phyloP scores from a whole-genome alignment of 306 rosid genomes.

The Pyrus communis region DNA sequence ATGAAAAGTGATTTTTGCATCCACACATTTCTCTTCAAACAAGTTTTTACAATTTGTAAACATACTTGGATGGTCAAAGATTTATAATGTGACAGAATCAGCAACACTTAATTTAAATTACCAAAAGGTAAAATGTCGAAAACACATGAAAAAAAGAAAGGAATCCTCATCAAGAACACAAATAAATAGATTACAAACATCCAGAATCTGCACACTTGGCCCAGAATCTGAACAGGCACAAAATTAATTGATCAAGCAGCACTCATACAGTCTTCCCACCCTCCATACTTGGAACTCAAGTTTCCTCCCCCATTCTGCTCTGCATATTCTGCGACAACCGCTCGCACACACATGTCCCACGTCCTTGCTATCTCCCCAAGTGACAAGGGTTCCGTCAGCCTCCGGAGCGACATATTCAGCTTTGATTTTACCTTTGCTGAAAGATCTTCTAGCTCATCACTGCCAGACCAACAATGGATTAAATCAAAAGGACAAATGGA shows the following conservation, averaged over 20 bases:
- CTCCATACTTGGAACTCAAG: slow-evolving; percentile 40
- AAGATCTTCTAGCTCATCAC: slow-evolving; percentile 68
- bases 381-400: slow-evolving; percentile 25
- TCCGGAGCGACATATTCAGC: slow-evolving; percentile 58
- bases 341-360: slow-evolving; percentile 44
- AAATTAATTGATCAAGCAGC: neutral
- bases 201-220: neutral
- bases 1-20: too few species aligned
- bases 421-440: slow-evolving; percentile 58
- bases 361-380: slow-evolving; percentile 26
- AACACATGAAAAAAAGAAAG: too few species aligned
- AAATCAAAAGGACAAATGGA: neutral
- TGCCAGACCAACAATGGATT: slow-evolving; percentile 24
- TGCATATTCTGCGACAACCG: slow-evolving; percentile 33
- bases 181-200: too few species aligned
- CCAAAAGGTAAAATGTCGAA: too few species aligned
- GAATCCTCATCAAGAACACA: neutral
- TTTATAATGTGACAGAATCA: neutral
- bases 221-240: neutral
- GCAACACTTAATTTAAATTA: neutral
- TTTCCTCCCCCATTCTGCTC: slow-evolving; percentile 40
- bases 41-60: neutral
- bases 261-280: slow-evolving; percentile 26
- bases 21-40: neutral
- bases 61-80: neutral